phyloP scores from a whole-genome alignment of 495 filamentous ascomycete genomes.

The Hamigera avellanea region DNA sequence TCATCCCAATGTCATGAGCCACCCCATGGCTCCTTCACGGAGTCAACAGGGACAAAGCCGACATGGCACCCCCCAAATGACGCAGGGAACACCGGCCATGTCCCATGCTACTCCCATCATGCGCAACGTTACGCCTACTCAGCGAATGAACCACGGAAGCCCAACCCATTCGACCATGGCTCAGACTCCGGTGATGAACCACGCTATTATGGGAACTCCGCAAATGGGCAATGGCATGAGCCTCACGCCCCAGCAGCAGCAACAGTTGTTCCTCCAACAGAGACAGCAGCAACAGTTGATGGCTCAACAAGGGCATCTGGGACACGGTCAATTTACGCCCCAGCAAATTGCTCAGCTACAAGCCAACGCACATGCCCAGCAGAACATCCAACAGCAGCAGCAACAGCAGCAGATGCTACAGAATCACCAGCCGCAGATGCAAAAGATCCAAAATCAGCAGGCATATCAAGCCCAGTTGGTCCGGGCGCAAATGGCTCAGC shows the following conservation, averaged over 20 bases:
- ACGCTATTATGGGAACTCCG: constrained; percentile 34
- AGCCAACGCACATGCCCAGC: constrained; percentile 39
- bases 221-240: constrained; percentile 27
- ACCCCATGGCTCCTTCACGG: constrained; percentile 62
- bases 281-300: constrained; percentile 36
- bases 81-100: constrained; percentile 69
- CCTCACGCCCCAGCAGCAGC: constrained; percentile 34
- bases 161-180: constrained; percentile 49
- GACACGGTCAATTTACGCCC: constrained; percentile 30
- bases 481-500: constrained; percentile 28
- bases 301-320: constrained; percentile 31
- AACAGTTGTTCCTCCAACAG: constrained; percentile 31
- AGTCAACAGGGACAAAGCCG: constrained; percentile 71
- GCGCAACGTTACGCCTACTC: constrained; percentile 57
- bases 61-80: constrained; percentile 73
- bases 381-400: constrained; percentile 41
- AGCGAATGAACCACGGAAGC: constrained; percentile 61
- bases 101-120: constrained; percentile 58
- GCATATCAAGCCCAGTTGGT: constrained; percentile 34
- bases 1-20: constrained; percentile 52
- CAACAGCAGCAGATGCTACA: constrained; percentile 30
- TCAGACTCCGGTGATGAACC: constrained; percentile 46
- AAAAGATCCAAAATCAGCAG: constrained; percentile 30
- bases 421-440: constrained; percentile 24
- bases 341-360: constrained; percentile 35